Conservation (phyloP, 2,329 filamentous ascomycete species). For the Alternaria infectoria region DNA sequence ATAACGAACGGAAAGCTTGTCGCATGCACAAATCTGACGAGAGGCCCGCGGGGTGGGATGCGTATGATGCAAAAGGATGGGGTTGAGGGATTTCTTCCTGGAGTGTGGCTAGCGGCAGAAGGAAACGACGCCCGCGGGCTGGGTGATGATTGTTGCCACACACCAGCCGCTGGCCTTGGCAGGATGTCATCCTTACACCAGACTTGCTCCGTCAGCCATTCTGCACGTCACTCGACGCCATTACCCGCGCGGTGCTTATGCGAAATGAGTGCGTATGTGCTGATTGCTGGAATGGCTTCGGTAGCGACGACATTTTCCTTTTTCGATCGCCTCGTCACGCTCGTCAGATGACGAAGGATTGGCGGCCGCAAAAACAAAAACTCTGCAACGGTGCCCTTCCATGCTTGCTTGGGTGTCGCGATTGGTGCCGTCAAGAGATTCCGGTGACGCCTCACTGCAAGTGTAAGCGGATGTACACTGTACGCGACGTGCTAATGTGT, state of each 20-base stretch:
- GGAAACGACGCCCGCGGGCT: slow-evolving; percentile 1
- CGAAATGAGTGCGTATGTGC: slow-evolving; percentile 13
- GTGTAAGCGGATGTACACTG: slow-evolving; percentile 9
- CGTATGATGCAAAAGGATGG: slow-evolving; percentile 19
- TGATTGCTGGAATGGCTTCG: slow-evolving; percentile 14
- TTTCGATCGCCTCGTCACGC: slow-evolving; percentile 18
- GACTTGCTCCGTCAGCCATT: slow-evolving; percentile 1
- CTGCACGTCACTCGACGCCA: slow-evolving; percentile 23
- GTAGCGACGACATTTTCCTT: slow-evolving; percentile 15
- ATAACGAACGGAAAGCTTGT: slow-evolving; percentile 3
- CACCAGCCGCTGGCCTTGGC: slow-evolving; percentile 22
- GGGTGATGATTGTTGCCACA: slow-evolving; percentile 22
- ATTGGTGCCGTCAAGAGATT: slow-evolving; percentile 10
- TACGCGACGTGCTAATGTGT: slow-evolving; percentile 6
- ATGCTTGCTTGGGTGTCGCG: slow-evolving; percentile 10
- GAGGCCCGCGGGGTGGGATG: slow-evolving; percentile 9
- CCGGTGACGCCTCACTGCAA: slow-evolving; percentile 27
- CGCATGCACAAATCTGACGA: slow-evolving; percentile 14
- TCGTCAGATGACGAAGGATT: slow-evolving; percentile 29
- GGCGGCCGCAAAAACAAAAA: slow-evolving; percentile 30
- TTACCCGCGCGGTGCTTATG: slow-evolving; percentile 7
- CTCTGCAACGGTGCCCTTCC: slow-evolving; percentile 22
- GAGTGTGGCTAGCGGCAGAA: slow-evolving; percentile 13
- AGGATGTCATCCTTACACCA: slow-evolving; percentile 13
- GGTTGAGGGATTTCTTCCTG: slow-evolving; percentile 23